Conservation (phyloP, 163 green algal genomes). For the Scenedesmus sp. region DNA sequence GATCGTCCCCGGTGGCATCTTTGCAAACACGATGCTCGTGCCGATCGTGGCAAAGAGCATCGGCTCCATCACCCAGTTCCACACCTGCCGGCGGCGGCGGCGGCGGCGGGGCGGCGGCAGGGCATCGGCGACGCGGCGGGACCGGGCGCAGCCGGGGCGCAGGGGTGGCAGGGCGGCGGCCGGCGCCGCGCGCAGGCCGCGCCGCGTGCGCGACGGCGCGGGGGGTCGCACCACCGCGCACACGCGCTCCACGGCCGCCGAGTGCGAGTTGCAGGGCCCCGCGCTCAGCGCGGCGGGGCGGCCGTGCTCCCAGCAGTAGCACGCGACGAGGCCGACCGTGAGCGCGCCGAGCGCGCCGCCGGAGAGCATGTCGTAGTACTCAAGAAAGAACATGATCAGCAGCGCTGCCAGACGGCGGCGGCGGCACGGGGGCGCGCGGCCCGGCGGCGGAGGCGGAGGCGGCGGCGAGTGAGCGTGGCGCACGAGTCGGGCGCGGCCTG, state of each 20-base stretch:
- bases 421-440: too few relatives aligned
- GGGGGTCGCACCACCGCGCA: conserved; percentile 39
- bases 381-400: conserved; percentile 80
- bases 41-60: conserved; percentile 88
- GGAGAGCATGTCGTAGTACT: conserved; percentile 69
- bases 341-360: conserved; percentile 76
- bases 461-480: too few relatives aligned
- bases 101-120: conserved; percentile 19
- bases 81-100: conserved; percentile 50
- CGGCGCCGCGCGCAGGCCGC: too few relatives aligned
- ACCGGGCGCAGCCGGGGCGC: too few relatives aligned
- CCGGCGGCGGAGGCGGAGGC: too few relatives aligned
- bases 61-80: conserved; percentile 79
- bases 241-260: conserved; percentile 38
- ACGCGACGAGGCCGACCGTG: conserved; percentile 66
- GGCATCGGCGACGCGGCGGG: too few relatives aligned
- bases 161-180: too few relatives aligned
- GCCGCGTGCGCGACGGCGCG: too few relatives aligned
- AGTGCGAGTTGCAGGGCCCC: conserved; percentile 21
- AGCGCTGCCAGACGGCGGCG: too few relatives aligned
- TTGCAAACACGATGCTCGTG: conserved; percentile 70
- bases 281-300: conserved; percentile 45
- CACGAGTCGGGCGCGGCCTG: too few relatives aligned
- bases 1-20: conserved; percentile 61
- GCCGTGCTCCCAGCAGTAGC: conserved; percentile 71